Evolutionary conservation across 441 rosid genomes (phyloP).

Genomic region (Arabidopsis hybrid): DNA sequence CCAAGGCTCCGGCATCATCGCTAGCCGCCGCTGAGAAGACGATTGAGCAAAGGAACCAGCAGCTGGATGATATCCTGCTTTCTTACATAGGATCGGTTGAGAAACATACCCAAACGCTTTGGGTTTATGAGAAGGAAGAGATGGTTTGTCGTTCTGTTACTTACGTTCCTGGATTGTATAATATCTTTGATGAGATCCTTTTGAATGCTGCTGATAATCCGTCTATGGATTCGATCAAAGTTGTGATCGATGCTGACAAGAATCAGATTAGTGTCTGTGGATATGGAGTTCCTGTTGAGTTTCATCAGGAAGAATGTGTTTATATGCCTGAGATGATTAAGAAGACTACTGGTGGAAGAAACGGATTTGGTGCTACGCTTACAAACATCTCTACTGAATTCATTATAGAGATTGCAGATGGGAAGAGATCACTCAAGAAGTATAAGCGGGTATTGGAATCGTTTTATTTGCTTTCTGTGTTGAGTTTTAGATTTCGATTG

Average conservation of each 20-base stretch:
- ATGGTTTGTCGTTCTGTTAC: slow-evolving; percentile 76
- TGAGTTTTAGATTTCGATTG: neutral
- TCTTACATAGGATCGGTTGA: slow-evolving; percentile 96
- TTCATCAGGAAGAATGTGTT: slow-evolving; percentile 55
- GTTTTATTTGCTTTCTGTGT: neutral
- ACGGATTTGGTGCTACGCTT: slow-evolving; percentile 96
- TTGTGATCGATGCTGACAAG: slow-evolving; percentile 73
- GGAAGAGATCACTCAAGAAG: slow-evolving; percentile 63
- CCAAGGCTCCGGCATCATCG: slow-evolving; percentile 42
- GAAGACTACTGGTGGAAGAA: slow-evolving; percentile 98
- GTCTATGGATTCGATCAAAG: slow-evolving; percentile 76
- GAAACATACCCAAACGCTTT: slow-evolving; percentile 82
- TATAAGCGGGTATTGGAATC: slow-evolving; percentile 77
- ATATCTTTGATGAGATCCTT: slow-evolving; percentile 94
- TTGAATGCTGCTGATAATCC: slow-evolving; percentile 95
- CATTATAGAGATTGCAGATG: slow-evolving; percentile 89
- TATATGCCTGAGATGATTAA: slow-evolving; percentile 85
- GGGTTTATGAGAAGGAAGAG: slow-evolving; percentile 80
- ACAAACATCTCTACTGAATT: slow-evolving; percentile 90
- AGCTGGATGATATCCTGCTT: slow-evolving; percentile 59
- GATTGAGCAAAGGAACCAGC: slow-evolving; percentile 61
- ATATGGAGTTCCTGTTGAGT: slow-evolving; percentile 88
- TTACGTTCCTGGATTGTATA: slow-evolving; percentile 97
- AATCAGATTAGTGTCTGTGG: slow-evolving; percentile 82
- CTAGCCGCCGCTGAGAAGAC: slow-evolving; percentile 54